Conservation (phyloP, 1,284 basidiomycete genomes). For the Fomitopsis pinicola region DNA sequence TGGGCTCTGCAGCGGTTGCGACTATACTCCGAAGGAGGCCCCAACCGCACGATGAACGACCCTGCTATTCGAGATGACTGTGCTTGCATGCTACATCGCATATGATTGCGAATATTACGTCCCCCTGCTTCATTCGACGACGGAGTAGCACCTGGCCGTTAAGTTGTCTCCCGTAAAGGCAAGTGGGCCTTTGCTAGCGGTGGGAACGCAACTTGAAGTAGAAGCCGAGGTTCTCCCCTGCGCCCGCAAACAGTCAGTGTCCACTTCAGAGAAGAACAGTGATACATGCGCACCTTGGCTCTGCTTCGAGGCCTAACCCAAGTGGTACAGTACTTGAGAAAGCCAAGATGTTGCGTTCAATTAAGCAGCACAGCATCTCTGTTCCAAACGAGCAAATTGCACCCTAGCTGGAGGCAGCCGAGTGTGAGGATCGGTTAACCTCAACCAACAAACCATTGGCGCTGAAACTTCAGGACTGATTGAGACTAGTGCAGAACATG, state of each 20-base stretch:
- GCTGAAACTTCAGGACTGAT: too few relatives aligned
- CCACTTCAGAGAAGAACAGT: background rate
- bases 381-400: too few relatives aligned
- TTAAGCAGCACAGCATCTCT: too few relatives aligned
- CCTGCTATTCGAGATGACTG: background rate
- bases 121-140: background rate
- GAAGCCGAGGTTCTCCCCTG: background rate
- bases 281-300: background rate
- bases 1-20: background rate
- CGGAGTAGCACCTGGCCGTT: background rate
- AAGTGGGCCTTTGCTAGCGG: background rate
- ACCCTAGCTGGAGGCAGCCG: too few relatives aligned
- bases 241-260: background rate
- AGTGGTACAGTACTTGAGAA: background rate
- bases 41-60: background rate
- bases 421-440: too few relatives aligned
- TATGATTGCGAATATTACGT: background rate
- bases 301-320: background rate
- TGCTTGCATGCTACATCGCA: background rate
- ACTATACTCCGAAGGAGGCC: background rate
- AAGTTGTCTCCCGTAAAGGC: background rate
- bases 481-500: too few relatives aligned
- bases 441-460: too few relatives aligned
- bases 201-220: background rate
- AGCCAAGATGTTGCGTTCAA: too few relatives aligned